Evolutionary conservation across 2,329 filamentous ascomycete species (phyloP), one percentile per base, ranked within the genome.

Genomic region (Chaetomiaceae sp.): DNA sequence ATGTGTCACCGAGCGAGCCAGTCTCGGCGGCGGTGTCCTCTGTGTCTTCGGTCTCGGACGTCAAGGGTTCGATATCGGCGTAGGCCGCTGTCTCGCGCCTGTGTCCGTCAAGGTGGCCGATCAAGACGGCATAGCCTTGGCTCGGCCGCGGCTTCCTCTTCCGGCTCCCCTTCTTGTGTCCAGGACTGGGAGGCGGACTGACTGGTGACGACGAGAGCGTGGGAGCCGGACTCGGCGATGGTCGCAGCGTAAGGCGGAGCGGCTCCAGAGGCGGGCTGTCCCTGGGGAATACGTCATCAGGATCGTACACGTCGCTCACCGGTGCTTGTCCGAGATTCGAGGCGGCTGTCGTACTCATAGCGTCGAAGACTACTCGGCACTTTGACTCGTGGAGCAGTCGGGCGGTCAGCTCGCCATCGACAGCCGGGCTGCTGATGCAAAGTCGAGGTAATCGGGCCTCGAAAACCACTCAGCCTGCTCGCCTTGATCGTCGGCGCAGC

Each of bases 81-180:
- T 71, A 66, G 59, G 71, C 72, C 54, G 84, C 84, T 64, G 89
- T 79, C 47, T 90, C 84, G 47, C 80, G 75, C 64, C 83, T 82
- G 64, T 83, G 82, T 65, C 75, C 80, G 62, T 74, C 81, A 73
- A 91, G 77, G 67, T 78, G 75, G 53, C 74, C 71, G 58, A 92
- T 77, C 68, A 92, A 76, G 59, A 89, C 83, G 61, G 76, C 81
- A 77, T 88, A 83, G 62, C 80, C 82, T 65, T 80, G 80, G 63
- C 73, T 81, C 38, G 79, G 74, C 60, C 70, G 74, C 57, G 77
- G 71, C 78, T 81, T 82, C 63, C 66, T 73, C 59, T 70, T 71
- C 75, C 74, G 71, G 74, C 77, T 78, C 75, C 74, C 71, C 65
- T 74, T 76, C 66, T 73, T 75, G 68, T 69, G 66, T 62, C 67